A percentile compares a stretch with the other conserved stretches of the same genome.
phyloP scores from a whole-genome alignment of 139 green algal species.

The Chlorella sp. region DNA sequence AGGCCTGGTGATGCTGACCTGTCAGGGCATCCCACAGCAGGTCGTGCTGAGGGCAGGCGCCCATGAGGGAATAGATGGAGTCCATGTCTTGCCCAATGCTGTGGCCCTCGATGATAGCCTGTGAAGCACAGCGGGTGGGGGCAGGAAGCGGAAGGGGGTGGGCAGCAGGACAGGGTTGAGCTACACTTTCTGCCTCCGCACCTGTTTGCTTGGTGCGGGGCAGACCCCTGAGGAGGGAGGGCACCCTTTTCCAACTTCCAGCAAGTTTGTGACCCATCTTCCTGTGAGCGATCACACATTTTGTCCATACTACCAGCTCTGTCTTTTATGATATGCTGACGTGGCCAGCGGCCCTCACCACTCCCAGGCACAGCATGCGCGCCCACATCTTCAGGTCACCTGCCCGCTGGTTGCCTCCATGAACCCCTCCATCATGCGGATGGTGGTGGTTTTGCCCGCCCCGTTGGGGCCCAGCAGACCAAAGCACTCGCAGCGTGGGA shows the following conservation, averaged over 20 bases:
- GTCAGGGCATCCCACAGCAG: constrained; percentile 63
- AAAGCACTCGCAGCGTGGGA: constrained; percentile 69
- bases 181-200: too few relatives aligned
- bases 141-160: background rate
- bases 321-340: too few relatives aligned
- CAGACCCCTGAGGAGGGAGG: too few relatives aligned
- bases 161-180: background rate
- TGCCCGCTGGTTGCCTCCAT: constrained; percentile 60
- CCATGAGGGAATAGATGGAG: constrained; percentile 50
- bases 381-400: too few relatives aligned
- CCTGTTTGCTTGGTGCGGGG: background rate
- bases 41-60: constrained; percentile 66
- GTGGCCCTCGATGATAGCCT: constrained; percentile 60
- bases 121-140: background rate
- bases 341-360: too few relatives aligned
- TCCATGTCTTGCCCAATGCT: constrained; percentile 71
- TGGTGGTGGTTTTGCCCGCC: constrained; percentile 85
- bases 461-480: constrained; percentile 92
- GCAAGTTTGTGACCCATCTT: too few relatives aligned
- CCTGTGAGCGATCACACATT: too few relatives aligned
- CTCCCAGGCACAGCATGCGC: too few relatives aligned
- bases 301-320: too few relatives aligned
- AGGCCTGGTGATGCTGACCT: background rate
- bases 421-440: constrained; percentile 82
- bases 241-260: too few relatives aligned